phyloP scores from a whole-genome alignment of 208 protist species.

The Trypanosoma avium region DNA sequence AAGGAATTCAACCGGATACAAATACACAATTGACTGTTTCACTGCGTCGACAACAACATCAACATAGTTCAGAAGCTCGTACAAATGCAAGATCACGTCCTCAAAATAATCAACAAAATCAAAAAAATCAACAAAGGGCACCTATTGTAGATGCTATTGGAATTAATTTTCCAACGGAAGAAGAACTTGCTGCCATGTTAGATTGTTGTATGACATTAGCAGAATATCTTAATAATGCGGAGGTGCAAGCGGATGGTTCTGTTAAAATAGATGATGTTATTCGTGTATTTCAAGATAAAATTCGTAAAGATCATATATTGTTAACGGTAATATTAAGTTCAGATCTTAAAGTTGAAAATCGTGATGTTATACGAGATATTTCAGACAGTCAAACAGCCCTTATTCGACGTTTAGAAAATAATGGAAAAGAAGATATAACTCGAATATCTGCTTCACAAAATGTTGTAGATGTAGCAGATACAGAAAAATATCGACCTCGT shows the following conservation, averaged over 20 bases:
- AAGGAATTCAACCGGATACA: constrained; percentile 58
- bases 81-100: neutral
- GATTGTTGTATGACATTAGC: constrained; percentile 74
- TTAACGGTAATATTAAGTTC: constrained; percentile 64
- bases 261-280: constrained; percentile 62
- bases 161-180: constrained; percentile 59
- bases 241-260: constrained; percentile 31
- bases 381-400: constrained; percentile 57
- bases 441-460: neutral
- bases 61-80: neutral
- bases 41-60: neutral
- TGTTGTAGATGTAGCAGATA: neutral
- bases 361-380: constrained; percentile 56
- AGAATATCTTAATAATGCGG: constrained; percentile 75
- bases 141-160: constrained; percentile 60
- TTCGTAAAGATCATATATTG: constrained; percentile 55
- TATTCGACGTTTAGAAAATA: constrained; percentile 32
- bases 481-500: neutral
- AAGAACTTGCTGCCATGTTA: constrained; percentile 66
- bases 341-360: constrained; percentile 50
- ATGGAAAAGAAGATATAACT: neutral
- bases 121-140: constrained; percentile 15
- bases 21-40: constrained; percentile 31
- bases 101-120: constrained; percentile 5
- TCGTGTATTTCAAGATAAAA: constrained; percentile 44